phyloP scores from a whole-genome alignment of 768 basidiomycete genomes.

The Mycena galopus region DNA sequence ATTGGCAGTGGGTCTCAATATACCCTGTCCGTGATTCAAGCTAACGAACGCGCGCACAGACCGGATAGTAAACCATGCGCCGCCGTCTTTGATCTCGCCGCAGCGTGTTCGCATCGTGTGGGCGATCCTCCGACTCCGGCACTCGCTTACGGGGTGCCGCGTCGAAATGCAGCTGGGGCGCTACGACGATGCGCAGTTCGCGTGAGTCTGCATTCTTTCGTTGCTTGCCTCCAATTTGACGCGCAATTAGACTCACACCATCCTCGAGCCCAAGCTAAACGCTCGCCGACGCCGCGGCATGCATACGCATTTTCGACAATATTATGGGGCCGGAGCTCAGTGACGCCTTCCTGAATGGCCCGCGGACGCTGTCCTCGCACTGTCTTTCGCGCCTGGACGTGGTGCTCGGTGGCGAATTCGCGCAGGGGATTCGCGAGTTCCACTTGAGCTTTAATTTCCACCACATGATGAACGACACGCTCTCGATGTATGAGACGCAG shows the following conservation, averaged over 20 bases:
- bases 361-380: constrained; percentile 61
- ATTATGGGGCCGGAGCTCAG: constrained; percentile 50
- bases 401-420: constrained; percentile 21
- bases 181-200: constrained; percentile 62
- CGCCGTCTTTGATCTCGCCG: constrained; percentile 47
- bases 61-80: constrained; percentile 62
- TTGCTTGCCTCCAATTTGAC: background rate
- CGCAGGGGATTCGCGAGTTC: constrained; percentile 45
- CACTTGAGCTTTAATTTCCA: constrained; percentile 65
- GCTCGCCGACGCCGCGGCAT: constrained; percentile 50
- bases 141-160: constrained; percentile 61
- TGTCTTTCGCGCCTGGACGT: constrained; percentile 61
- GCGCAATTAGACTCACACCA: constrained; percentile 50
- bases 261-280: constrained; percentile 52
- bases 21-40: background rate
- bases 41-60: constrained; percentile 33
- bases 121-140: constrained; percentile 64
- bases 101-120: constrained; percentile 60
- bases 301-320: constrained; percentile 4
- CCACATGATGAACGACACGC: constrained; percentile 73
- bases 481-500: constrained; percentile 65
- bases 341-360: constrained; percentile 64
- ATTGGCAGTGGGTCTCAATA: constrained; percentile 14
- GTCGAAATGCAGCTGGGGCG: constrained; percentile 52
- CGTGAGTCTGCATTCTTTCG: constrained; percentile 48